Evolutionary conservation across 2,329 filamentous ascomycete genomes (phyloP).

Genomic region (Hypoxylon sp.): DNA sequence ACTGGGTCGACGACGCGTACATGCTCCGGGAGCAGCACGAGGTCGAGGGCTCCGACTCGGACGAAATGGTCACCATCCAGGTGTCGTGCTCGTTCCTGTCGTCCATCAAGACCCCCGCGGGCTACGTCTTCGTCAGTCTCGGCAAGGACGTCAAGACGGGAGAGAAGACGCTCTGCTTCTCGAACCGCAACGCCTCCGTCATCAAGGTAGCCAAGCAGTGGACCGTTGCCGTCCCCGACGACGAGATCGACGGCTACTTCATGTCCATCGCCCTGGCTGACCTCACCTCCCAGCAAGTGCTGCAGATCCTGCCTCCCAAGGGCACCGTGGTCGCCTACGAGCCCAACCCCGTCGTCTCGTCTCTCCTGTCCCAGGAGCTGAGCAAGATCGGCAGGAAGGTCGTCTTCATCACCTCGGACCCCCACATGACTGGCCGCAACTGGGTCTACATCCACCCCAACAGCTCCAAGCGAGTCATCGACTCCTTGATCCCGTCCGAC

Average conservation of each 20-base stretch:
- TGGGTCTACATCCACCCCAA: neutral
- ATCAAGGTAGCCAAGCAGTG: conserved; percentile 16
- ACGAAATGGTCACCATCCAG: neutral
- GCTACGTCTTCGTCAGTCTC: neutral
- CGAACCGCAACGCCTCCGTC: conserved; percentile 8
- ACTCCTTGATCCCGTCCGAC: neutral
- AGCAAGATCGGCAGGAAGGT: neutral
- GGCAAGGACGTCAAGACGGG: neutral
- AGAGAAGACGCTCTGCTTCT: conserved; percentile 1
- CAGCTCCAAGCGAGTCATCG: neutral
- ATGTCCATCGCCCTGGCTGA: conserved; percentile 3
- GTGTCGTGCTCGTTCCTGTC: neutral
- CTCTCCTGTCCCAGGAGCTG: neutral
- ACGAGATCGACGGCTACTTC: conserved; percentile 1
- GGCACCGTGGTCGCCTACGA: conserved; percentile 2
- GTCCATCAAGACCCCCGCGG: neutral
- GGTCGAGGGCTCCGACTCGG: neutral
- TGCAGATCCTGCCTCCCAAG: conserved; percentile 4
- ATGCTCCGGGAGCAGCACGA: neutral
- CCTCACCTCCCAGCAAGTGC: conserved; percentile 1
- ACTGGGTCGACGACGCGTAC: neutral
- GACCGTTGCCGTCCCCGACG: conserved; percentile 13
- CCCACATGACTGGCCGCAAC: neutral
- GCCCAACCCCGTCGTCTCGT: neutral
- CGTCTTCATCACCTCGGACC: neutral